A percentile compares a stretch with the other conserved stretches of the same genome.
These are phyloP conservation scores for Diaporthe caulivora DNA, from an alignment of 2,329 filamentous ascomycete species.

Conservation along the genomic window DNA sequence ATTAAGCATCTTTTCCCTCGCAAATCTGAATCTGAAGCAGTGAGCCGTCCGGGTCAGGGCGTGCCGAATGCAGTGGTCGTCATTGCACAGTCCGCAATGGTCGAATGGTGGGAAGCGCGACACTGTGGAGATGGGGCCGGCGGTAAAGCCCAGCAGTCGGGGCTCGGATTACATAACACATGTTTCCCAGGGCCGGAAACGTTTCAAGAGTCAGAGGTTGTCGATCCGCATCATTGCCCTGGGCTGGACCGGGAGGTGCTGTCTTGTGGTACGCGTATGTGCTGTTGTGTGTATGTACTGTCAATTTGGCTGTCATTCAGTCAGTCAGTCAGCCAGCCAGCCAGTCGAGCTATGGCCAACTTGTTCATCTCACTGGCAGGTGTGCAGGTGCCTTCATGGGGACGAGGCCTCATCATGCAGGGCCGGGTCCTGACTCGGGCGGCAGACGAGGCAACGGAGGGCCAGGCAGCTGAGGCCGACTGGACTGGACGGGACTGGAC, in stretches of 20 bases:
- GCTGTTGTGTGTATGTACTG: background rate
- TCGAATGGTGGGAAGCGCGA: background rate
- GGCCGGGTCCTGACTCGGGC: conserved; percentile 20
- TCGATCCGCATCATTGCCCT: background rate
- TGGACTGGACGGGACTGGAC: background rate
- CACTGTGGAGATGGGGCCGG: conserved; percentile 25
- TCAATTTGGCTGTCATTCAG: background rate
- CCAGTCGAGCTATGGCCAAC: background rate
- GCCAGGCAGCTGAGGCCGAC: background rate
- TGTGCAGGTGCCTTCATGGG: background rate
- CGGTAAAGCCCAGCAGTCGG: too few species aligned
- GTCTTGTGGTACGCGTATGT: conserved; percentile 6
- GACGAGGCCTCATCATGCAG: conserved; percentile 13
- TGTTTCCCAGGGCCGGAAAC: conserved; percentile 6
- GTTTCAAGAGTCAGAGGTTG: conserved; percentile 24
- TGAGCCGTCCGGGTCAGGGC: conserved; percentile 13
- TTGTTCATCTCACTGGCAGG: background rate
- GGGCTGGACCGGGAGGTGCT: background rate
- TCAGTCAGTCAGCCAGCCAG: background rate
- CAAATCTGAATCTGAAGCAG: conserved; percentile 33
- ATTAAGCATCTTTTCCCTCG: conserved; percentile 35
- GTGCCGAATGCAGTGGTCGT: conserved; percentile 32
- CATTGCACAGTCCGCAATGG: conserved; percentile 26
- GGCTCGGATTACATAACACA: conserved; percentile 5
- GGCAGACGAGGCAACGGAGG: background rate